Evolutionary conservation across 148 eudicot genomes (phyloP).

Genomic region (Fagopyrum tataricum): DNA sequence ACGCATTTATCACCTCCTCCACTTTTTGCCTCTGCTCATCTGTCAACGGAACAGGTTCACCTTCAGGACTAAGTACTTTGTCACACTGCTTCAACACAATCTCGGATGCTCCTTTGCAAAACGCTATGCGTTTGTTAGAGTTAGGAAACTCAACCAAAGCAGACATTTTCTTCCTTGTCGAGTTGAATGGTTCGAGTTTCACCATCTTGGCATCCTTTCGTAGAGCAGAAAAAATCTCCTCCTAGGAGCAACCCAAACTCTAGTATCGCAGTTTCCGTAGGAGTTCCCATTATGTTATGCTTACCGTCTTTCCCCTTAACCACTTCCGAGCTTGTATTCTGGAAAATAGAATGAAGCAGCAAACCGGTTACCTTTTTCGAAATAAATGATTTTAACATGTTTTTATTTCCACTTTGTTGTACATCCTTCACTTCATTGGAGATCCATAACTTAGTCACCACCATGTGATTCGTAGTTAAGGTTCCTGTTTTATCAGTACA

Average conservation of each 20-base stretch:
- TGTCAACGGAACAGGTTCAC: slow-evolving; percentile 35
- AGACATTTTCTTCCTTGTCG: slow-evolving; percentile 67
- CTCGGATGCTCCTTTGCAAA: slow-evolving; percentile 78
- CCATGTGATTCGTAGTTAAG: slow-evolving; percentile 88
- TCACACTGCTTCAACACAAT: slow-evolving; percentile 58
- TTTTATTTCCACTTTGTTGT: slow-evolving; percentile 15
- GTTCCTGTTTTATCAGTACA: slow-evolving; percentile 91
- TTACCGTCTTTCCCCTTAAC: slow-evolving; percentile 49
- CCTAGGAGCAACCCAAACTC: slow-evolving; percentile 54
- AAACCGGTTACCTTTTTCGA: slow-evolving; percentile 20
- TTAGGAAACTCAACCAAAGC: slow-evolving; percentile 46
- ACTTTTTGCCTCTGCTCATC: slow-evolving; percentile 38
- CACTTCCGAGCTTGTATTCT: slow-evolving; percentile 58
- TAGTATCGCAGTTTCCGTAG: slow-evolving; percentile 71
- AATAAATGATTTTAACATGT: slow-evolving; percentile 24
- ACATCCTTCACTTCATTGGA: slow-evolving; percentile 37
- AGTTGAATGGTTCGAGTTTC: slow-evolving; percentile 73
- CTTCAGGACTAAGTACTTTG: slow-evolving; percentile 41
- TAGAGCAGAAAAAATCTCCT: slow-evolving; percentile 23
- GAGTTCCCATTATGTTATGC: slow-evolving; percentile 50
- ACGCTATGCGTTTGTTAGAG: slow-evolving; percentile 40
- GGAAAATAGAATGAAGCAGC: slow-evolving; percentile 46
- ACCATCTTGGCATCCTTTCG: slow-evolving; percentile 27
- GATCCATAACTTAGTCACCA: slow-evolving; percentile 61
- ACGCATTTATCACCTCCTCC: slow-evolving; percentile 40